Percentiles rank a stretch among this genome's conserved stretches.
phyloP scores from a whole-genome alignment of 257 asterid genomes.

The Fraxinus cuspidata region DNA sequence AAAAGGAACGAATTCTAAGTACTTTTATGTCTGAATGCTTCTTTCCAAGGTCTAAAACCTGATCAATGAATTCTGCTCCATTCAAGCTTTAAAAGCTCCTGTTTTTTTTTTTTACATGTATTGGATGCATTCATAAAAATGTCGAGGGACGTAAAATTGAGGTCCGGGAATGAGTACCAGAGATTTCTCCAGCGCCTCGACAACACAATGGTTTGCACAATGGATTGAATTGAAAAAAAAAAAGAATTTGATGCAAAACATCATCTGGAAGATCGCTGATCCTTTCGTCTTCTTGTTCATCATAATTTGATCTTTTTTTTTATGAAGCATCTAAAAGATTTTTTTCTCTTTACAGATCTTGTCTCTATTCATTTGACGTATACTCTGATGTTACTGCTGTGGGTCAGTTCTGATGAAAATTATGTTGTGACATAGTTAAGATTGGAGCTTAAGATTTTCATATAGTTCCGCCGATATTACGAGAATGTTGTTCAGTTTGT shows the following conservation, averaged over 20 bases:
- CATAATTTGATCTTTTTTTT: not conserved
- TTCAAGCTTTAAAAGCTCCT: constrained; percentile 25
- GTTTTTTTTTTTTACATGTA: constrained; percentile 3
- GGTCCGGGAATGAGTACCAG: constrained; percentile 79
- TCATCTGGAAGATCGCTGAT: constrained; percentile 81
- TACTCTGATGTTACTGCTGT: not conserved
- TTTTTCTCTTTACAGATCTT: constrained; percentile 70
- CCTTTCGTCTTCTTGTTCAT: constrained; percentile 38
- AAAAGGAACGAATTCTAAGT: constrained; percentile 53
- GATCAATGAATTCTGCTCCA: constrained; percentile 48
- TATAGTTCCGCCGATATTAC: not conserved
- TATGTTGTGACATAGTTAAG: not conserved
- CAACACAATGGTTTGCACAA: constrained; percentile 61
- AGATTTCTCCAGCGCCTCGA: constrained; percentile 65
- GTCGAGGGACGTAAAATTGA: constrained; percentile 60
- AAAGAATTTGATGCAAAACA: constrained; percentile 58
- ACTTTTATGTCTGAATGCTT: constrained; percentile 49
- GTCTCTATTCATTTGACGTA: constrained; percentile 59
- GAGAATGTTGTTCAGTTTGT: not conserved
- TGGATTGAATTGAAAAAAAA: constrained; percentile 51
- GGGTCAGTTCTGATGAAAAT: not conserved
- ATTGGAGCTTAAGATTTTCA: not conserved
- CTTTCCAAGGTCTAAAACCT: constrained; percentile 45
- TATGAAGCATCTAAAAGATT: constrained; percentile 14
- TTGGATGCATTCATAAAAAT: constrained; percentile 12